phyloP scores from a whole-genome alignment of 306 rosid species.

The Castanea crenata region DNA sequence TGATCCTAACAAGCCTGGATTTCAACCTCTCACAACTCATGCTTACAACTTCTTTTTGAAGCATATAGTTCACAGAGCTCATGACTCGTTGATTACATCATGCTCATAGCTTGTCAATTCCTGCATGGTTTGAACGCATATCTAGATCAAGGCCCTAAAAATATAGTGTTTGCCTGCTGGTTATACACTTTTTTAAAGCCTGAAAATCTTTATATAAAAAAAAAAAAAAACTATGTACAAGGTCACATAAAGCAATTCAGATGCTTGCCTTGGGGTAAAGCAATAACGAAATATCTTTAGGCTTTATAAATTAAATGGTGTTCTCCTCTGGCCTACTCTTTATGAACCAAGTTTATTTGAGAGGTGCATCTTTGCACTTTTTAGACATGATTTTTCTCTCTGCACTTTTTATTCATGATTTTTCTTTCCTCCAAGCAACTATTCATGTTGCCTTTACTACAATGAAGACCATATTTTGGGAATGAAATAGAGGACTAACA shows the following conservation, averaged over 20 bases:
- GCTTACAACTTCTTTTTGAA: too few species aligned
- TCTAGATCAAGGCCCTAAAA: not conserved
- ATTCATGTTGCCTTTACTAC: not conserved
- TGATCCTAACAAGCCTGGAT: too few species aligned
- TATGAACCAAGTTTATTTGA: not conserved
- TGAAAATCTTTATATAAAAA: not conserved
- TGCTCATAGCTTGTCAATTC: not conserved
- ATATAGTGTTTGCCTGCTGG: not conserved
- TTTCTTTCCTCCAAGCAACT: not conserved
- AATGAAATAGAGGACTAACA: too few species aligned
- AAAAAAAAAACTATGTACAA: not conserved
- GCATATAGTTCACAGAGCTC: not conserved
- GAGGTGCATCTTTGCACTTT: not conserved
- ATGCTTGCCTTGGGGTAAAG: not conserved
- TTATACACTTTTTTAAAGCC: not conserved
- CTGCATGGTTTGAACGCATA: not conserved
- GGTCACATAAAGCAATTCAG: not conserved
- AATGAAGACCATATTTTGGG: too few species aligned
- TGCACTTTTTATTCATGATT: too few species aligned
- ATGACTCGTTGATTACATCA: not conserved
- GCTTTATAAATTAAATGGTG: too few species aligned
- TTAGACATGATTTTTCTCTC: not conserved
- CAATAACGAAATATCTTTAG: not conserved
- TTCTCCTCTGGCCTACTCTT: not conserved
- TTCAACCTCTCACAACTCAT: too few species aligned